phyloP scores from a whole-genome alignment of 176 grass and related monocot genomes.

The Carex scoparia region DNA sequence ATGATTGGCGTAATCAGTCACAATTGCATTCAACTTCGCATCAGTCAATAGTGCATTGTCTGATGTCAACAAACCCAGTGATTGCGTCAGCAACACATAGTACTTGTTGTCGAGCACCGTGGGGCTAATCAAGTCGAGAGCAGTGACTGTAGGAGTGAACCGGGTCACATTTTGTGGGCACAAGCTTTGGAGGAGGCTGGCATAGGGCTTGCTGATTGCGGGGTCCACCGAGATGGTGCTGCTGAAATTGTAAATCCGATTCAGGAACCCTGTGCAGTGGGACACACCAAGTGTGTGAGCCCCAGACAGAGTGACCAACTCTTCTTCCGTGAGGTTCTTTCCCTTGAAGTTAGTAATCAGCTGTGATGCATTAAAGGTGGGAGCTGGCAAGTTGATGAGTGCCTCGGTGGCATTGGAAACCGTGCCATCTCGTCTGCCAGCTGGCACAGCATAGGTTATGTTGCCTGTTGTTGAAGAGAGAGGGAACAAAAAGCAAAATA shows the following conservation, averaged over 20 bases:
- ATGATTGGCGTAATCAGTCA: constrained; percentile 38
- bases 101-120: constrained; percentile 52
- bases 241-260: constrained; percentile 32
- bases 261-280: constrained; percentile 51
- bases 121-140: constrained; percentile 50
- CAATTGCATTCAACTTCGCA: constrained; percentile 29
- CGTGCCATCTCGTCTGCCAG: constrained; percentile 57
- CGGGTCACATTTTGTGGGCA: constrained; percentile 36
- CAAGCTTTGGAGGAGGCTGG: constrained; percentile 36
- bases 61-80: constrained; percentile 44
- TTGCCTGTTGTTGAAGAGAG: constrained; percentile 16
- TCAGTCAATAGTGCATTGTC: constrained; percentile 38
- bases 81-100: constrained; percentile 39
- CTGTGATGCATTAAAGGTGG: constrained; percentile 8
- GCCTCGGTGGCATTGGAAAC: constrained; percentile 4
- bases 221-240: neutral
- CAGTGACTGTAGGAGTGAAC: constrained; percentile 32
- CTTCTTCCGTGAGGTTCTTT: constrained; percentile 40
- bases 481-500: neutral
- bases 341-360: constrained; percentile 15
- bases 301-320: constrained; percentile 64
- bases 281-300: constrained; percentile 75
- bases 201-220: constrained; percentile 33
- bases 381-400: constrained; percentile 24
- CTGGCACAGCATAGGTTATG: constrained; percentile 28